Evolutionary conservation across 345 rosid species (phyloP), one percentile per base, ranked within the genome.

Genomic region (Ceriops decandra): DNA sequence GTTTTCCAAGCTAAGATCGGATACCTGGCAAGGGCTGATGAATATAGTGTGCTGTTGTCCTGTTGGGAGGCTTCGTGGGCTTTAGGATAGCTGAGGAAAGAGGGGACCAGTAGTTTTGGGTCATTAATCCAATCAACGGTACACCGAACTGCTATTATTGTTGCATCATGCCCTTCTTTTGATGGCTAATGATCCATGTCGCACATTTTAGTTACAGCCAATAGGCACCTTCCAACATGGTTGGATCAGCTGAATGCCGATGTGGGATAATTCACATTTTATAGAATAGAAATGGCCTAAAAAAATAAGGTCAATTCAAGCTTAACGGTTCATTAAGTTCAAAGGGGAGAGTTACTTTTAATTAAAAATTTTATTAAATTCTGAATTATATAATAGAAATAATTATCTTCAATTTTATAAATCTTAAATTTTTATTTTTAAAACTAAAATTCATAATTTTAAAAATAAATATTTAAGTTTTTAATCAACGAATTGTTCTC

Each of bases 91-190:
- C 46, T 7, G 21, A 22, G 51, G 52, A 35, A 6, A 7, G 69
- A 13, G 69, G 22, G 72, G 67, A 8, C 70, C 75, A 69, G 38
- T 72, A 16, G 24, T 11, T 52, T 57, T 16, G 69, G 63, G 75
- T 58, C 67, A 63, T 60, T 62, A 56, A 27, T 57, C 61, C 28
- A 53, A 72, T 27, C 67, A 66, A 57, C 77, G 58, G 47, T 67
- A 66, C 24, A 62, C 67, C 75, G 0, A 20, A 58, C 67, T 51
- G 66, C 71, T 22, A 20, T 33, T 42, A 6, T 2, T 10, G 19
- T 6, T 52, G 0, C 17, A 0, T 51, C 10, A 5, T 9, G 24
- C 27, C 5, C 0, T 52, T 33, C 24, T 22, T 59, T 67, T 26
- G 52, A 27, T 52, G 38, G 70, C 60, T 53, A 64, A 30, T 7